Evolutionary conservation across 2,329 filamentous ascomycete species (phyloP).

Genomic region (Colletotrichum lindemuthianum): DNA sequence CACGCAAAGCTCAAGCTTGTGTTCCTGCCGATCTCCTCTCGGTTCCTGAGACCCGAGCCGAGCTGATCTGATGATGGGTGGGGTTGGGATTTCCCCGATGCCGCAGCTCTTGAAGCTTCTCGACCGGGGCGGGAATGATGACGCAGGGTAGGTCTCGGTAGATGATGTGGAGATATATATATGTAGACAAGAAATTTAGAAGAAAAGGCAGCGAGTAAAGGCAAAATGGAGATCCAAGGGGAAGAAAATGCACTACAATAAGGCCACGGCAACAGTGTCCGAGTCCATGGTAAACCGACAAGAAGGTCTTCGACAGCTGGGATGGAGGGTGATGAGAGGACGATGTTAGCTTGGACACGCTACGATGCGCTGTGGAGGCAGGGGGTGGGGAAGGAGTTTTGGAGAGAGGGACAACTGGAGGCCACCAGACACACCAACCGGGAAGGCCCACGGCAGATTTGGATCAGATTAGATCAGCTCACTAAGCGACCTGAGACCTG

Average conservation of each 20-base stretch:
- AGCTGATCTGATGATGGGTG: slow-evolving; percentile 25
- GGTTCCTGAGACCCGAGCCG: slow-evolving; percentile 25
- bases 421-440: slow-evolving; percentile 1
- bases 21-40: slow-evolving; percentile 28
- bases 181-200: neutral
- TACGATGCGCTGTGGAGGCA: neutral
- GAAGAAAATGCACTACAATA: slow-evolving; percentile 1
- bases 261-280: neutral
- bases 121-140: slow-evolving; percentile 16
- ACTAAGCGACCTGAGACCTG: slow-evolving; percentile 12
- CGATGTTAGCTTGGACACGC: slow-evolving; percentile 3
- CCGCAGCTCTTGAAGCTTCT: slow-evolving; percentile 26
- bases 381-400: neutral
- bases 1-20: slow-evolving; percentile 19
- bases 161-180: slow-evolving; percentile 14
- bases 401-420: neutral
- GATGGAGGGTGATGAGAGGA: slow-evolving; percentile 17
- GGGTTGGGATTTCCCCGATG: slow-evolving; percentile 33
- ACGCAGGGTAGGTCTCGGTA: slow-evolving; percentile 29
- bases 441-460: slow-evolving; percentile 14
- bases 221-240: neutral
- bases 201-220: neutral
- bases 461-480: slow-evolving; percentile 23
- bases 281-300: slow-evolving; percentile 23
- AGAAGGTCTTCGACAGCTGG: neutral